A percentile compares a stretch with the other conserved stretches of the same genome.
Conservation (phyloP, 768 basidiomycete species). For the Rhizopogon sp. region DNA sequence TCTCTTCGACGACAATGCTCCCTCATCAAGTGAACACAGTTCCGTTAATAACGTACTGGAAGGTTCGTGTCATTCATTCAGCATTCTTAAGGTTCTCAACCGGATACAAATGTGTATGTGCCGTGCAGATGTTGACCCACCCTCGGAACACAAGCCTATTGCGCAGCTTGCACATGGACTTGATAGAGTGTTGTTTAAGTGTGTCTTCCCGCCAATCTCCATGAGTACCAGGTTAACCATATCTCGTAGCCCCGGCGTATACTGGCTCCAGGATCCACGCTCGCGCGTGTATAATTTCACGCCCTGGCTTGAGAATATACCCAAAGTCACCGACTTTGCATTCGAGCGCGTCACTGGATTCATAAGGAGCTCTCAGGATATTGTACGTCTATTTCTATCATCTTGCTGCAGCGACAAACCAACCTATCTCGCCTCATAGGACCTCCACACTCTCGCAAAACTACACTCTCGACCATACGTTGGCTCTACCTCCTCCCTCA, state of each 20-base stretch:
- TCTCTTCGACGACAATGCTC: constrained; percentile 3
- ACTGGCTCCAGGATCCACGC: constrained; percentile 84
- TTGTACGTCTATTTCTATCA: constrained; percentile 33
- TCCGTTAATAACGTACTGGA: not conserved
- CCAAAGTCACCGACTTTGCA: constrained; percentile 76
- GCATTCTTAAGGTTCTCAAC: constrained; percentile 17
- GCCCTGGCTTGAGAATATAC: constrained; percentile 65
- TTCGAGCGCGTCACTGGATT: constrained; percentile 76
- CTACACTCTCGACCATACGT: constrained; percentile 56
- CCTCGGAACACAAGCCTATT: constrained; percentile 46
- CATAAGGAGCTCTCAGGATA: constrained; percentile 72
- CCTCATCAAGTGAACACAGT: not conserved
- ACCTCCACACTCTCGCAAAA: constrained; percentile 58
- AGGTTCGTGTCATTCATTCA: not conserved
- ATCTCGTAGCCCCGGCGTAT: constrained; percentile 71
- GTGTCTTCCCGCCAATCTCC: constrained; percentile 17
- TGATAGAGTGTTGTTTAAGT: constrained; percentile 75
- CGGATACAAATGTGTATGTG: not conserved
- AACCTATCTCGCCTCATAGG: constrained; percentile 33
- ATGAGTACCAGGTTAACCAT: not conserved
- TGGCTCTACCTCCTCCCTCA: constrained; percentile 88
- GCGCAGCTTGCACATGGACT: constrained; percentile 62
- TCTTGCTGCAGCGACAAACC: not conserved
- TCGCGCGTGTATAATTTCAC: constrained; percentile 85
- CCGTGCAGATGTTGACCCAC: constrained; percentile 38